Base-by-base conservation (phyloP, 164 flowering plant genomes). In the Piper betle region DNA sequence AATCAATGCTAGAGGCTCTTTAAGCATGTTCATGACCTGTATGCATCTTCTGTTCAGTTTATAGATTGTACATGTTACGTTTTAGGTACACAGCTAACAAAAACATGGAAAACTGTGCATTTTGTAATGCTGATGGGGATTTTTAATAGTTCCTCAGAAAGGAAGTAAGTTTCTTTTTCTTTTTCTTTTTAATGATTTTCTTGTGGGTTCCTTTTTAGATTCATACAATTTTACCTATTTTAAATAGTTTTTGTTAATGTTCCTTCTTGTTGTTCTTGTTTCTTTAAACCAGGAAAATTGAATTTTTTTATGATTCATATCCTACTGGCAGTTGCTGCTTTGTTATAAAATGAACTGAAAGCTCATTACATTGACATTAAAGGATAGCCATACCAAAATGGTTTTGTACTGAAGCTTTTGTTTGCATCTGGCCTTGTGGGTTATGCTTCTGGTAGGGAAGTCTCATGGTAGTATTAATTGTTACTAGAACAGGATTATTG, bases 121-220 rank as follows among this genome's bases (percentile, higher is more conserved):
- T 89, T 70, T 93, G 97, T 80, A 93, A 81, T 76, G 98, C 97
- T 57, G 97, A 93, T 80, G 98, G 98, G 33, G 98, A 93, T 71
- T 93, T 89, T 75, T 89, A 82, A 71, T 93, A 68, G 97, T 93
- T 37, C 98, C 98, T 20, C 90, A 89, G 57, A 52, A 77, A 80
- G 98, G 96, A 89, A 89, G 98, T 93, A 75, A 78, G 98, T 76
- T 12, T 12, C 10, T 20, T 37, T 9, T 60, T 25, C 1, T 25
- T 40, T 64, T 8, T 2, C 52, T 20, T 62, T 53, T 61, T 55
- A 17, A 9, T 61, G 38, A 52, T 33, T 61, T 46, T 25, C 18
- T 50, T 19, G 39, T 37, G 15, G 41, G 41, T 41, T 54, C 33
- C 33, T 25, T 25, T 25, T 25, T 25, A 25, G 33, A 25, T 6